phyloP scores from a whole-genome alignment of 805 yeast genomes.

The Yueomyces sinensis region DNA sequence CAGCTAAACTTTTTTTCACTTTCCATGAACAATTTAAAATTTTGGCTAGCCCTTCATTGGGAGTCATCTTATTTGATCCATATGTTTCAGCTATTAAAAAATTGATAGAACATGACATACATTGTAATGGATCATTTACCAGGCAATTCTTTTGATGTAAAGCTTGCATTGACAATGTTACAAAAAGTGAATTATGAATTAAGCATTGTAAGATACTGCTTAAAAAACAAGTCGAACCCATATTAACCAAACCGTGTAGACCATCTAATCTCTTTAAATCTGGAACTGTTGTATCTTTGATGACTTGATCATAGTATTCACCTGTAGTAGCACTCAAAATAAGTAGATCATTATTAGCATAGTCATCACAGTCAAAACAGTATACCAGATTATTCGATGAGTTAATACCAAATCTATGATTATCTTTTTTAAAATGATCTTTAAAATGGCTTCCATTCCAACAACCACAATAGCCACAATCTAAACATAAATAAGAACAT shows the following conservation, averaged over 20 bases:
- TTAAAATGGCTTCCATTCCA: constrained; percentile 35
- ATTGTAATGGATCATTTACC: constrained; percentile 23
- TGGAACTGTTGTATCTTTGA: constrained; percentile 13
- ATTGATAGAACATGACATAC: constrained; percentile 81
- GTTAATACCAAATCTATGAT: constrained; percentile 56
- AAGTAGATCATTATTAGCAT: constrained; percentile 46
- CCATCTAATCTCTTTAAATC: constrained; percentile 52
- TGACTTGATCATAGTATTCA: constrained; percentile 18
- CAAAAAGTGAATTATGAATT: constrained; percentile 79
- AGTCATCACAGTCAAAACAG: constrained; percentile 70
- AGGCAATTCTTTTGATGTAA: constrained; percentile 19
- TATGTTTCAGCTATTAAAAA: constrained; percentile 64
- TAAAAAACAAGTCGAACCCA: constrained; percentile 98
- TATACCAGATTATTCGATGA: constrained; percentile 52
- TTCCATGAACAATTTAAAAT: constrained; percentile 81
- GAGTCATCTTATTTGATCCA: constrained; percentile 23
- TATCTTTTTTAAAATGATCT: constrained; percentile 32
- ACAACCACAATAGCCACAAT: constrained; percentile 70
- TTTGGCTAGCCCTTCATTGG: constrained; percentile 57
- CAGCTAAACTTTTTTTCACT: constrained; percentile 74
- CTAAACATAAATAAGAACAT: constrained; percentile 50
- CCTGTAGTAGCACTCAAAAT: constrained; percentile 10
- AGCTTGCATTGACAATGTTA: constrained; percentile 55
- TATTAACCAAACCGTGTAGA: constrained; percentile 73
- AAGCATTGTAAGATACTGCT: constrained; percentile 82